Conservation (phyloP, 805 yeast genomes). For the Metschnikowia similis region DNA sequence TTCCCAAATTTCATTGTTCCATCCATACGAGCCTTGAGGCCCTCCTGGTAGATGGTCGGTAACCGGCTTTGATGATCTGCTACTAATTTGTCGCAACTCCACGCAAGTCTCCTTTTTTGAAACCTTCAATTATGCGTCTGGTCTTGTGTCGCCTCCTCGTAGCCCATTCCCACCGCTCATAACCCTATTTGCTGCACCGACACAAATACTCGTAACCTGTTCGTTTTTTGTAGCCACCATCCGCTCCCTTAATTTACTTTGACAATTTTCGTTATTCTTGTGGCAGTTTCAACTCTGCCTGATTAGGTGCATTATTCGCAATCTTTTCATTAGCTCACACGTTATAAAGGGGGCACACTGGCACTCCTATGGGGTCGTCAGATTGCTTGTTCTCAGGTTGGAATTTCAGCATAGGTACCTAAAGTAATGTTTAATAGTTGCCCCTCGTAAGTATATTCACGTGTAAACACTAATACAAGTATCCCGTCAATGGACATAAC, state of each 20-base stretch:
- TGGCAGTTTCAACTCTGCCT: conserved; percentile 61
- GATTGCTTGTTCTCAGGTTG: conserved; percentile 62
- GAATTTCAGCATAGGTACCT: conserved; percentile 56
- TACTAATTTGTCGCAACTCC: conserved; percentile 74
- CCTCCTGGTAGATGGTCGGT: conserved; percentile 57
- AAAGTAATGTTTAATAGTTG: conserved; percentile 62
- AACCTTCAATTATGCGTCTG: conserved; percentile 48
- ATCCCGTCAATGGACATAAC: conserved; percentile 4
- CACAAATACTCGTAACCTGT: conserved; percentile 74
- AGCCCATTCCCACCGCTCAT: conserved; percentile 72
- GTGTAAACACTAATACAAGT: conserved; percentile 12
- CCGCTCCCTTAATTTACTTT: conserved; percentile 56
- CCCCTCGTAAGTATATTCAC: conserved; percentile 60
- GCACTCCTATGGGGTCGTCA: conserved; percentile 68
- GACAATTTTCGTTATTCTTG: conserved; percentile 64
- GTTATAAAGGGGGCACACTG: conserved; percentile 68
- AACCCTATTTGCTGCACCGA: conserved; percentile 89
- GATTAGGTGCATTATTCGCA: conserved; percentile 82
- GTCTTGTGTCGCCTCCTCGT: conserved; percentile 66
- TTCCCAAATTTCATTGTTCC: conserved; percentile 81
- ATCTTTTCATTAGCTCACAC: conserved; percentile 84
- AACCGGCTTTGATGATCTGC: conserved; percentile 75
- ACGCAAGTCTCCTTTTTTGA: conserved; percentile 78
- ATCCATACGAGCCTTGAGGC: conserved; percentile 70
- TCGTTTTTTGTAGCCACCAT: conserved; percentile 55